Base-by-base conservation (phyloP, 1,284 basidiomycete genomes). In the Ceratobasidium sp. region DNA sequence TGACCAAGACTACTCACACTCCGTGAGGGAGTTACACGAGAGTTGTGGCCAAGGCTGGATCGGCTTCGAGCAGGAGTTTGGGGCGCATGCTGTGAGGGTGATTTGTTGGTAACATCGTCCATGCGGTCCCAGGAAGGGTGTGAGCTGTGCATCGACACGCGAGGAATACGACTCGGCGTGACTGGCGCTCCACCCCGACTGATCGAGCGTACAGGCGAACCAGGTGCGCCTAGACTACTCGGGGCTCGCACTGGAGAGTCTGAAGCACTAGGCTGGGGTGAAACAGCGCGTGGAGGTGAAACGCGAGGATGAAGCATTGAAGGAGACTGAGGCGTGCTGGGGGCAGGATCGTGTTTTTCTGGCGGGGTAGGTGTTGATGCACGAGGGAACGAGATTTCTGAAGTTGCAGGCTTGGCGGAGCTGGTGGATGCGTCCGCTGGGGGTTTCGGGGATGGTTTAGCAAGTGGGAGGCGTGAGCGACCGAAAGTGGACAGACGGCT, bases 391-490 rank as follows among this genome's bases (percentile, higher is more conserved):
- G 54, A 24, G 53, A 61, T 58, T 31, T 71, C 56, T n/a, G 68
- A 71, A 22, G 54, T 43, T 5, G 24, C 39, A 34, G 68, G 39
- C 29, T 59, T 71, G 41, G 48, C 39, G 16, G 65, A 39, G 37
- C 58, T 61, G 41, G 8, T 41, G 7, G 61, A 46, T 29, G 61
- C 24, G 37, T 63, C 61, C 9, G 58, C 16, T 2, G 66, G 24
- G 41, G 54, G 24, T 43, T 51, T 54, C n/a, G 37, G 34, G 19
- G 68, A 41, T 5, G 68, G 54, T 41, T 71, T 71, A 11, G 68
- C 68, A n/a, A 71, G 53, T 22, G 68, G 68, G 31, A 71, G 68
- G 43, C 68, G 68, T 5, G 68, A 59, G 29, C 68, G 68, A n/a
- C 54, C 54, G 37, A 53, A 43, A 8, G 29, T 59, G 22, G 68